Conservation (phyloP, 495 filamentous ascomycete species). For the Neurospora sp. region DNA sequence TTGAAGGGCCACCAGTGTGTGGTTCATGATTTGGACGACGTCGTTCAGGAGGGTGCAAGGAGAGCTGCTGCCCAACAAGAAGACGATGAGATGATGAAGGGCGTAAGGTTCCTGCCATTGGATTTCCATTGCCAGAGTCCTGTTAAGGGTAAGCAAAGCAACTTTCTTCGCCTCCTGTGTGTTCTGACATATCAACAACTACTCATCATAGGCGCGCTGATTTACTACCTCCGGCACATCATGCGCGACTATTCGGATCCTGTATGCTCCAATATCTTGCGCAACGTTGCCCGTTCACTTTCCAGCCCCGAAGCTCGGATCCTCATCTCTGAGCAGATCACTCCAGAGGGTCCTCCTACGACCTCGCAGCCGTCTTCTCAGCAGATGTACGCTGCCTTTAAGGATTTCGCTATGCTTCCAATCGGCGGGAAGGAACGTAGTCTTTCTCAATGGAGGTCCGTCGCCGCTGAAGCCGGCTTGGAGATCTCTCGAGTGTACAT, state of each 20-base stretch:
- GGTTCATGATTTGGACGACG: conserved; percentile 25
- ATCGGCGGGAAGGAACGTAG: conserved; percentile 32
- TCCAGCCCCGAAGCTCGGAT: conserved; percentile 15
- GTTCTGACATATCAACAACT: background rate
- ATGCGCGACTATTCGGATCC: conserved; percentile 28
- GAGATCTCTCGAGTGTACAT: conserved; percentile 21
- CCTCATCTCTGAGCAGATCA: conserved; percentile 29
- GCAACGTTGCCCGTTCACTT: conserved; percentile 15
- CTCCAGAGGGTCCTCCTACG: conserved; percentile 1
- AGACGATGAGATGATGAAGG: conserved; percentile 16
- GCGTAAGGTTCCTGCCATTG: conserved; percentile 15
- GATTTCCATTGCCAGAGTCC: conserved; percentile 24
- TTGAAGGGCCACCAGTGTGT: conserved; percentile 20
- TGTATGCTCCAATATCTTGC: conserved; percentile 18
- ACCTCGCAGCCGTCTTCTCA: background rate
- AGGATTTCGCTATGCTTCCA: conserved; percentile 29
- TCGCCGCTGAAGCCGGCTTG: conserved; percentile 22
- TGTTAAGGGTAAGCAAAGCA: conserved; percentile 9
- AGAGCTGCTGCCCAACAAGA: background rate
- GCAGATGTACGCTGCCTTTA: conserved; percentile 19
- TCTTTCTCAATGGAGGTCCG: conserved; percentile 16
- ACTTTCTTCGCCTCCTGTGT: background rate
- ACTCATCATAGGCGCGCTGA: conserved; percentile 15
- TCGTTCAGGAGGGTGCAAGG: conserved; percentile 10
- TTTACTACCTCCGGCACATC: conserved; percentile 29